These are phyloP conservation scores for Psidium friedrichsthalianum DNA, from an alignment of 345 rosid genomes.

Conservation along the genomic window DNA sequence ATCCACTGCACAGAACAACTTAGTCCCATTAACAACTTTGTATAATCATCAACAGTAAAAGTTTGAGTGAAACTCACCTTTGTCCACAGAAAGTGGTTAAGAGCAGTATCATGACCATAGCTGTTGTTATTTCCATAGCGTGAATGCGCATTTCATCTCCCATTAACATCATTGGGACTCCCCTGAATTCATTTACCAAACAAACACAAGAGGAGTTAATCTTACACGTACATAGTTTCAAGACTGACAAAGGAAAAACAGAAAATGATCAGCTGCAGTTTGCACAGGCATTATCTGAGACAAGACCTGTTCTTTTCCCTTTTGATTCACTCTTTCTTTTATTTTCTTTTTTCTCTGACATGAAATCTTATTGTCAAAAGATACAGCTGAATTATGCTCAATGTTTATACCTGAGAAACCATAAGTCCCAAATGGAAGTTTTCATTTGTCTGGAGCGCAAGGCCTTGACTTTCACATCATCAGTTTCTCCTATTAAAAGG, in stretches of 20 bases:
- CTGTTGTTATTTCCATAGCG: slow-evolving; percentile 91
- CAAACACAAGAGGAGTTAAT: background rate
- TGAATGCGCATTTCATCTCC: slow-evolving; percentile 91
- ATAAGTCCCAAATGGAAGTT: slow-evolving; percentile 84
- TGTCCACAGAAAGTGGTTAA: slow-evolving; percentile 81
- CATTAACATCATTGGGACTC: slow-evolving; percentile 94
- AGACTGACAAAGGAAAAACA: background rate
- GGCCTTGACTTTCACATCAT: slow-evolving; percentile 44
- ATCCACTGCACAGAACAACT: slow-evolving; percentile 26
- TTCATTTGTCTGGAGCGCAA: slow-evolving; percentile 81
- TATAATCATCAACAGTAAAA: background rate
- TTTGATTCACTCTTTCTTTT: background rate
- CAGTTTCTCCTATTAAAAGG: slow-evolving; percentile 58
- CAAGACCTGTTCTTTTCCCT: background rate
- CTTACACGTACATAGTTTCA: background rate
- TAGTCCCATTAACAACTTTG: background rate
- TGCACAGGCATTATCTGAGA: background rate
- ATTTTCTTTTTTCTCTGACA: background rate
- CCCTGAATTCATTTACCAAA: slow-evolving; percentile 33
- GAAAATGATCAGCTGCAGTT: background rate
- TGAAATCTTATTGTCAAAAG: background rate
- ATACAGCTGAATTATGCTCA: background rate
- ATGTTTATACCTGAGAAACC: slow-evolving; percentile 66
- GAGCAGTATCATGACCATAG: slow-evolving; percentile 76
- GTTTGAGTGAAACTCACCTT: slow-evolving; percentile 21